These are phyloP conservation scores for Candolleomyces aberdarensis DNA, from an alignment of 768 basidiomycete genomes.

Conservation along the genomic window DNA sequence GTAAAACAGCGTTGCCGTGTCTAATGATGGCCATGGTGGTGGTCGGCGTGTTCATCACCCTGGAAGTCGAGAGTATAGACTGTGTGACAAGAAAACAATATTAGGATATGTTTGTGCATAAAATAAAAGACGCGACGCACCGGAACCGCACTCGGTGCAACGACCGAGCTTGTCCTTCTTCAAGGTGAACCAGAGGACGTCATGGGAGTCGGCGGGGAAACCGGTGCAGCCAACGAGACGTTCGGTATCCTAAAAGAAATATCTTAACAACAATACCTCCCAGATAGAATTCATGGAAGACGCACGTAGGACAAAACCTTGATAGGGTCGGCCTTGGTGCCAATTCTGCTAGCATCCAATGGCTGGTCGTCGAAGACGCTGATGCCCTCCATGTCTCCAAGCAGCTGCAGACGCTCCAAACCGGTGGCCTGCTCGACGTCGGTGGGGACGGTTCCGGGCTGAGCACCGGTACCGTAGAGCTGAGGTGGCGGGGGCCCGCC, in stretches of 20 bases:
- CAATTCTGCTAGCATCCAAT: slow-evolving; percentile 79
- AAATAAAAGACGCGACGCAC: slow-evolving; percentile 40
- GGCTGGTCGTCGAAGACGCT: slow-evolving; percentile 88
- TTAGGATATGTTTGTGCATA: background rate
- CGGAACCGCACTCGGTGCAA: slow-evolving; percentile 93
- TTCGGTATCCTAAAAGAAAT: slow-evolving; percentile 56
- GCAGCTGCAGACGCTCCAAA: slow-evolving; percentile 91
- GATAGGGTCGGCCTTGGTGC: slow-evolving; percentile 85
- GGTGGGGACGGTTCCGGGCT: slow-evolving; percentile 73
- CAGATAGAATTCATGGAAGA: slow-evolving; percentile 1
- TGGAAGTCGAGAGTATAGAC: slow-evolving; percentile 77
- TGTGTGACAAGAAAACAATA: slow-evolving; percentile 24
- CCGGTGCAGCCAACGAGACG: slow-evolving; percentile 95
- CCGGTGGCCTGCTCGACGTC: slow-evolving; percentile 92
- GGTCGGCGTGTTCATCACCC: slow-evolving; percentile 49
- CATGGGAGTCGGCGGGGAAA: slow-evolving; percentile 92
- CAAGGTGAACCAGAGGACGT: slow-evolving; percentile 81
- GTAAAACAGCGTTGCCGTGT: background rate
- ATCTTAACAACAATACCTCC: background rate
- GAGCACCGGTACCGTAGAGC: slow-evolving; percentile 69
- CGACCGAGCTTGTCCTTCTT: slow-evolving; percentile 65
- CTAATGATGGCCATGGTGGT: slow-evolving; percentile 35
- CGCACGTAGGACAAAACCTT: slow-evolving; percentile 84
- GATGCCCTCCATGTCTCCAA: slow-evolving; percentile 85
- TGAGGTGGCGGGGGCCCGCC: slow-evolving; percentile 55